phyloP scores from a whole-genome alignment of 495 filamentous ascomycete species.

The Trichoderma asperelloides region DNA sequence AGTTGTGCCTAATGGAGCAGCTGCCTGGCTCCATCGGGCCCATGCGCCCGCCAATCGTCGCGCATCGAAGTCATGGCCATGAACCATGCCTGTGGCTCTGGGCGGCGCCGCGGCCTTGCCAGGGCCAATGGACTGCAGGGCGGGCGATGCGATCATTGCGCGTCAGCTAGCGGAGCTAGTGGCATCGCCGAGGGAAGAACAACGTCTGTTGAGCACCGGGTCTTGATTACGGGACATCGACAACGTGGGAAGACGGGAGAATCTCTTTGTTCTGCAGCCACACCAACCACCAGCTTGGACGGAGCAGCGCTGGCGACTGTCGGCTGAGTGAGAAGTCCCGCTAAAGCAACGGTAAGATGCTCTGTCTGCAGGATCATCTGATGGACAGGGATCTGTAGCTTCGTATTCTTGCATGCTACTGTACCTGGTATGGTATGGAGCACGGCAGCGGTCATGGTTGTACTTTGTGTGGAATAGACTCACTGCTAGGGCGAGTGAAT shows the following conservation, averaged over 20 bases:
- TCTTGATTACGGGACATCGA: too few species aligned
- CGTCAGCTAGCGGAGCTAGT: background rate
- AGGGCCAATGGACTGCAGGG: background rate
- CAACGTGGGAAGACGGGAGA: too few species aligned
- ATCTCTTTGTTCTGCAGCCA: too few species aligned
- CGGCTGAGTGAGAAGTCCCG: too few species aligned
- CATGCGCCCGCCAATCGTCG: background rate
- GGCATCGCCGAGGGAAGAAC: too few species aligned
- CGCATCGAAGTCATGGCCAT: background rate
- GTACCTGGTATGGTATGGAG: background rate
- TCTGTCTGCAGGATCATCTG: background rate
- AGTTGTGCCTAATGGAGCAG: background rate
- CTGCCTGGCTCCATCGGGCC: background rate
- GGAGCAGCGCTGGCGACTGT: background rate
- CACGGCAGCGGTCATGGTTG: too few species aligned
- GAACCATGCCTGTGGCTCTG: background rate
- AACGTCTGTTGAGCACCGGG: too few species aligned
- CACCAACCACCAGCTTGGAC: too few species aligned
- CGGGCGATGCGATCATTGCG: background rate
- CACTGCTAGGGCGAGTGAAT: too few species aligned
- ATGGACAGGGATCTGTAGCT: background rate
- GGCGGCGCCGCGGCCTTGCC: background rate
- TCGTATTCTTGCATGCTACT: background rate
- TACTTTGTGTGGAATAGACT: too few species aligned
- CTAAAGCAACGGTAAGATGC: background rate